Conservation (phyloP, 805 yeast genomes). For the Candida piceae region DNA sequence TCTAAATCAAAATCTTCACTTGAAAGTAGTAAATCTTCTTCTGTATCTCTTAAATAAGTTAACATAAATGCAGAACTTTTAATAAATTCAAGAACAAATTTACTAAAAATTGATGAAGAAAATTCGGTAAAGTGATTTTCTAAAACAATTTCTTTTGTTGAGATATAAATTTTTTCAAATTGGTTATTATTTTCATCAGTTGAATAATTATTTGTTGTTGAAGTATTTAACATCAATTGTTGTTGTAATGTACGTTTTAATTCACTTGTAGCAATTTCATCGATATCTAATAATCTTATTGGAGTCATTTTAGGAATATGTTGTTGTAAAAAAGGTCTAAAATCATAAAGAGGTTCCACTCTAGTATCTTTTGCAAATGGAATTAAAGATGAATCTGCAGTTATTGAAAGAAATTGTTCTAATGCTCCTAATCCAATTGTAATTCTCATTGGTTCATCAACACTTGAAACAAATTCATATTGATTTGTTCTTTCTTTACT, state of each 20-base stretch:
- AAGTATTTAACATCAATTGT: conserved; percentile 17
- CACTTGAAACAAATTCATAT: conserved; percentile 41
- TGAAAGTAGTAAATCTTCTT: conserved; percentile 66
- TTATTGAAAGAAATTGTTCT: conserved; percentile 57
- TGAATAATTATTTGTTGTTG: conserved; percentile 12
- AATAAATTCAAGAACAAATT: conserved; percentile 51
- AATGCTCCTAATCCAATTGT: conserved; percentile 63
- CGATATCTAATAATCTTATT: conserved; percentile 46
- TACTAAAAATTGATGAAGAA: conserved; percentile 40
- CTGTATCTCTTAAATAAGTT: conserved; percentile 64
- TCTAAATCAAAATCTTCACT: conserved; percentile 51
- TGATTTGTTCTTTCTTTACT: conserved; percentile 36
- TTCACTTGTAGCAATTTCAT: conserved; percentile 36
- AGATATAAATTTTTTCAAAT: conserved; percentile 21
- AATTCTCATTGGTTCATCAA: conserved; percentile 54
- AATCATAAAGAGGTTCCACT: conserved; percentile 45
- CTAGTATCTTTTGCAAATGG: conserved; percentile 9
- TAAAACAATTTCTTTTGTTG: conserved; percentile 17
- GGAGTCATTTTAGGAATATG: conserved; percentile 58
- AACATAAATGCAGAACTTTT: conserved; percentile 61
- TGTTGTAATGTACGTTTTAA: conserved; percentile 27
- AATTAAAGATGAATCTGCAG: conserved; percentile 48
- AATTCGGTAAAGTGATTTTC: conserved; percentile 29
- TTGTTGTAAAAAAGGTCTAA: conserved; percentile 60
- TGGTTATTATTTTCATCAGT: conserved; percentile 24